Evolutionary conservation across 1,284 basidiomycete genomes (phyloP).

Genomic region (Ustilago shanxiensis): DNA sequence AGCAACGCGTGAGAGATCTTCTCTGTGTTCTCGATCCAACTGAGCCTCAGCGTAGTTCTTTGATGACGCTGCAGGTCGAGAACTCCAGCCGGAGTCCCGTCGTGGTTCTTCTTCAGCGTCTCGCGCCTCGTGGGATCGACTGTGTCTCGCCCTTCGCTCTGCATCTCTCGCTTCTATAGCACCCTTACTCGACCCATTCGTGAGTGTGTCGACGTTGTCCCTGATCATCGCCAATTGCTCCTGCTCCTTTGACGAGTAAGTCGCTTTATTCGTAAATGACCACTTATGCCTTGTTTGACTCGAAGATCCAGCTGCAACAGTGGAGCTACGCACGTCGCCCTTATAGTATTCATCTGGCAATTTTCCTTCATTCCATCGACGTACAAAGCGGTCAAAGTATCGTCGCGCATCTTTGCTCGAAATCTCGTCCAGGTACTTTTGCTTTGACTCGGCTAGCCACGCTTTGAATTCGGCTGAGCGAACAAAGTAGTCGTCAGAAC

Average conservation of each 20-base stretch:
- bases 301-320: slow-evolving; percentile 6
- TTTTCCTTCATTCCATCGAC: slow-evolving; percentile 46
- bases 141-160: slow-evolving; percentile 20
- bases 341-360: slow-evolving; percentile 32
- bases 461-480: slow-evolving; percentile 53
- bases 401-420: slow-evolving; percentile 40
- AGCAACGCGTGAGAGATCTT: slow-evolving; percentile 13
- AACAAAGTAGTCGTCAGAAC: slow-evolving; percentile 46
- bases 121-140: neutral
- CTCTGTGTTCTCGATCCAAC: slow-evolving; percentile 22
- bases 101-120: slow-evolving; percentile 6
- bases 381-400: slow-evolving; percentile 53
- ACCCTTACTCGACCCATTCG: slow-evolving; percentile 40
- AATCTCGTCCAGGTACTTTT: slow-evolving; percentile 56
- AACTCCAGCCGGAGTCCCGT: slow-evolving; percentile 29
- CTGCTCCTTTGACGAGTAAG: slow-evolving; percentile 28
- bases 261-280: slow-evolving; percentile 22
- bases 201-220: slow-evolving; percentile 53
- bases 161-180: slow-evolving; percentile 47
- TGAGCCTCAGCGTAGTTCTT: slow-evolving; percentile 15
- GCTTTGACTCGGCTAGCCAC: slow-evolving; percentile 45
- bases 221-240: slow-evolving; percentile 33
- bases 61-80: neutral
- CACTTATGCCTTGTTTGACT: slow-evolving; percentile 48
- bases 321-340: slow-evolving; percentile 13